Base-by-base conservation (phyloP, 2,329 filamentous ascomycete genomes). In the Aspergillus glaucus region DNA sequence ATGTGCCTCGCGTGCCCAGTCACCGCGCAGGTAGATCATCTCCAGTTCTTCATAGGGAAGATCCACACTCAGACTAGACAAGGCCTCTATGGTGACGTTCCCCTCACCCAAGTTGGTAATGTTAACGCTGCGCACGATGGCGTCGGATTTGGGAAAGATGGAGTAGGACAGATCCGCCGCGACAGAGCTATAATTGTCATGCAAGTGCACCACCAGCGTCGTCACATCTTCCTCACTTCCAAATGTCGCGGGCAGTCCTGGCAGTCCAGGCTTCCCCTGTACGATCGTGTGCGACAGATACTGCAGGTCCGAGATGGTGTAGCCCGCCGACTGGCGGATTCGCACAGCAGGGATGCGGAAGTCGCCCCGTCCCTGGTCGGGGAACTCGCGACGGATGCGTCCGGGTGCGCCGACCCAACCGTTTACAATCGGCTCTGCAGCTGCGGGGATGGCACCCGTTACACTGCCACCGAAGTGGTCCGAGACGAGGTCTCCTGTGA, bases 331-430 rank as follows among this genome's bases (percentile, higher is more conserved):
- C 56, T 86, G 81, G 46, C 74, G 72, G 55, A 86, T 80, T 34
- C 79, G 76, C 10, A 85, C 73, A 0, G 82, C 82, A 0, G 82
- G 82, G 2, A 77, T 67, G 3, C 83, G 75, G 54, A 83, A 81
- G 58, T 86, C 82, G 14, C 81, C 81, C 6, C 81, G 75, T 1
- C 82, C 82, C 4, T 81, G 68, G 50, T 86, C 82, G 1, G 82
- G 82, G 47, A 83, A 84, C 59, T 85, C 82, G 24, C 82, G 76
- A 14, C 79, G 75, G 14, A 75, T 61, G 39, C 78, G 79, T 9
- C 75, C 75, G 32, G 75, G 63, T 44, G 71, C 59, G 28, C 74
- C 66, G 32, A 75, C 69, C 82, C 82, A 85, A 41, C 82, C 82
- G 15, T 73, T 62, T 3, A 64, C 55, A 1, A 56, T 53, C 8